Base-by-base conservation (phyloP, 1,284 basidiomycete genomes). In the Fomitiporia mediterranea region DNA sequence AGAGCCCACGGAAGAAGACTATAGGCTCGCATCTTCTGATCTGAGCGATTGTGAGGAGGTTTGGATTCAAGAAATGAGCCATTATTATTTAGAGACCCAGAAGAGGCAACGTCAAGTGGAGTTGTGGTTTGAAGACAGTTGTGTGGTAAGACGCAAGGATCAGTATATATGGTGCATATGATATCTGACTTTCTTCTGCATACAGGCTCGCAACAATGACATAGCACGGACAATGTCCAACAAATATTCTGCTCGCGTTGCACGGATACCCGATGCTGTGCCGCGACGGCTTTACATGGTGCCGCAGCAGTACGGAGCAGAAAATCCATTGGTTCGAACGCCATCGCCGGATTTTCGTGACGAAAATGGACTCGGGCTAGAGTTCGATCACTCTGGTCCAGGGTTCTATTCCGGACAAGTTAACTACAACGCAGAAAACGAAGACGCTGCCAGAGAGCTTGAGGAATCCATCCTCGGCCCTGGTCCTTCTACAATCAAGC, bases 31-130 rank as follows among this genome's bases (percentile, higher is more conserved):
- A 4, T 87, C 87, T 19, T 88, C 89, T 21, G 89, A 91, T 73
- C 70, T 91, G 53, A 86, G 87, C 34, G 89, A 89, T 59, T 88
- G 82, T 61, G 78, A 80, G 62, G 89, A 90, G 58, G 66, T 91
- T 7, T 91, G 88, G 88, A 70, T 75, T 51, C 74, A 72, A 30
- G 87, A 87, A 62, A 73, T 90, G 13, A 75, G 77, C 51, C 78
- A 80, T 56, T 91, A 91, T 64, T 74, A 81, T 53, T 65, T 83
- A 32, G 83, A 89, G 65, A 87, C 85, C 1, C 82, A 84, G 65
- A 83, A 82, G 65, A 81, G 87, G 48, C 80, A 82, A 67, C 80
- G 79, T 47, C 81, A 86, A 62, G 78, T 89, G 1, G 83, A 84
- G 58, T 75, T 81, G 40, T 87, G 80, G 75, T 91, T 89, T 63